Evolutionary conservation across 139 green algal genomes (phyloP).

Genomic region (Gonium pectorale): DNA sequence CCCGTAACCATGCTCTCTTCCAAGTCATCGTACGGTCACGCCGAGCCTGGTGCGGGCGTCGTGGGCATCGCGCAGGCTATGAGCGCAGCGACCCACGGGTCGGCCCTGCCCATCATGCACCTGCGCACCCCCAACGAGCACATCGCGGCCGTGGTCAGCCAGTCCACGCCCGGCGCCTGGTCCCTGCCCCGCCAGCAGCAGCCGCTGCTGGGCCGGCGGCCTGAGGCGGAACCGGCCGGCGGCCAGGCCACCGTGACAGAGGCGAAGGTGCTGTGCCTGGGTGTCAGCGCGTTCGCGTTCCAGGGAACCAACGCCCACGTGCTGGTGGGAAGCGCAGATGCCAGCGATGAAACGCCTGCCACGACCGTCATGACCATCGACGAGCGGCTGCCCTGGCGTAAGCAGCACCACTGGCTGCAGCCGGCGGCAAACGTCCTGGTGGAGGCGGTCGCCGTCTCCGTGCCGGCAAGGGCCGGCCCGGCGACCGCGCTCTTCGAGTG

Average conservation of each 20-base stretch:
- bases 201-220: not conserved
- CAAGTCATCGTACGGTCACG: slow-evolving; percentile 82
- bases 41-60: slow-evolving; percentile 81
- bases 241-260: not conserved
- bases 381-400: slow-evolving; percentile 21
- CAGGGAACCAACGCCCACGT: slow-evolving; percentile 84
- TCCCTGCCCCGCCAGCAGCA: slow-evolving; percentile 22
- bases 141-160: slow-evolving; percentile 49
- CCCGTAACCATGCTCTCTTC: slow-evolving; percentile 64
- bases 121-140: slow-evolving; percentile 77
- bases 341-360: not conserved
- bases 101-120: slow-evolving; percentile 64
- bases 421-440: not conserved
- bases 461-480: not conserved
- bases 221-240: not conserved
- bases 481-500: slow-evolving; percentile 15
- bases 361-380: not conserved
- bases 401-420: slow-evolving; percentile 36
- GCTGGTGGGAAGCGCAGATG: slow-evolving; percentile 44
- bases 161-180: slow-evolving; percentile 1
- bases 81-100: not conserved
- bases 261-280: slow-evolving; percentile 2
- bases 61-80: slow-evolving; percentile 44
- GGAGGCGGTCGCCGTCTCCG: not conserved
- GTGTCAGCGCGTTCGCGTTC: slow-evolving; percentile 84